A percentile compares a stretch with the other conserved stretches of the same genome.
Evolutionary conservation across 495 filamentous ascomycete genomes (phyloP).

Genomic region (Aspergillus funiculosus): DNA sequence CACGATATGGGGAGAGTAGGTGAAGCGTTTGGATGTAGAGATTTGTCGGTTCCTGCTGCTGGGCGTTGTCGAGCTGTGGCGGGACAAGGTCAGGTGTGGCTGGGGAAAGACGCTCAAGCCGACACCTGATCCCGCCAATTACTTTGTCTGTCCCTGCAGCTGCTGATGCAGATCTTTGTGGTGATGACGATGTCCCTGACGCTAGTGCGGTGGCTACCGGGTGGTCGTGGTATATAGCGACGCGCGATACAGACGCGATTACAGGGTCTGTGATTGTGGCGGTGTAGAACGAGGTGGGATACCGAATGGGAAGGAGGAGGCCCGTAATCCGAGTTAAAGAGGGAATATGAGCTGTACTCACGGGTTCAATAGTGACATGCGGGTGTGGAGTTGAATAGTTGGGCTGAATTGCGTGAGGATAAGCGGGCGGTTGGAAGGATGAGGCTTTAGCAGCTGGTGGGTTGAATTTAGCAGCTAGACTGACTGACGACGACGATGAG

Average conservation of each 20-base stretch:
- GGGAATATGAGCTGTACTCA: constrained; percentile 58
- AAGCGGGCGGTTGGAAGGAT: constrained; percentile 30
- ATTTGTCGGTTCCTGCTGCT: constrained; percentile 34
- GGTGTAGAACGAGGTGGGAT: constrained; percentile 81
- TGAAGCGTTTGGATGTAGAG: constrained; percentile 88
- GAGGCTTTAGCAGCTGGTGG: constrained; percentile 25
- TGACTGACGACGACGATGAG: constrained; percentile 15
- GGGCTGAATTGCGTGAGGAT: constrained; percentile 26
- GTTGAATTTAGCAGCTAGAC: constrained; percentile 21
- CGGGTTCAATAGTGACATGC: constrained; percentile 50
- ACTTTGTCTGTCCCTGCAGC: constrained; percentile 48
- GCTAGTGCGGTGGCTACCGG: constrained; percentile 35
- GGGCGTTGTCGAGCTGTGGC: constrained; percentile 22
- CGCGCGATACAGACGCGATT: constrained; percentile 65
- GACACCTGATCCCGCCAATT: constrained; percentile 79
- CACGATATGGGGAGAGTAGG: constrained; percentile 76
- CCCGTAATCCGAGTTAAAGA: constrained; percentile 75
- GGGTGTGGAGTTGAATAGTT: constrained; percentile 35
- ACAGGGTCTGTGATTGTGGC: constrained; percentile 63
- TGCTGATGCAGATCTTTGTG: constrained; percentile 12
- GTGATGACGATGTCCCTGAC: constrained; percentile 3
- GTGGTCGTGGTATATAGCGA: constrained; percentile 63
- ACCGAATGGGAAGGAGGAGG: constrained; percentile 79
- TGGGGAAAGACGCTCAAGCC: constrained; percentile 53
- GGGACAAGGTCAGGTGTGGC: constrained; percentile 9